Conservation (phyloP, 2,329 filamentous ascomycete genomes). For the Colletotrichum tropicicola region DNA sequence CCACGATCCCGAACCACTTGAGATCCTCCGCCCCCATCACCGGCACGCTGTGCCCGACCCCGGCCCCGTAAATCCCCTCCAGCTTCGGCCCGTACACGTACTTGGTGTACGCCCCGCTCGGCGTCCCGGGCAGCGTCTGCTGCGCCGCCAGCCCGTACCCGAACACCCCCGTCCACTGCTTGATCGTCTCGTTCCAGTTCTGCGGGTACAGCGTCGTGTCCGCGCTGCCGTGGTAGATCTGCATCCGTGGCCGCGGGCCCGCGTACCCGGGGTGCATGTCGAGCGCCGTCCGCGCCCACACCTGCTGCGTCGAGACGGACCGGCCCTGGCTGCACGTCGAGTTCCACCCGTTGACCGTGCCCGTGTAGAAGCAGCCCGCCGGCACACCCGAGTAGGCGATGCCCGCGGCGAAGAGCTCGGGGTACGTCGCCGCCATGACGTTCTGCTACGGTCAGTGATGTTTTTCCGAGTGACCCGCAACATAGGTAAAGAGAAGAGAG, state of each 20-base stretch:
- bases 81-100: conserved; percentile 42
- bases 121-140: conserved; percentile 36
- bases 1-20: conserved; percentile 35
- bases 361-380: conserved; percentile 53
- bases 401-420: conserved; percentile 55
- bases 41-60: conserved; percentile 43
- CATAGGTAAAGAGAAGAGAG: not conserved
- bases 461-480: not conserved
- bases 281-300: conserved; percentile 57
- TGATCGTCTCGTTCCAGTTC: conserved; percentile 66
- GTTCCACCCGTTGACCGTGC: conserved; percentile 57
- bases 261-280: conserved; percentile 59
- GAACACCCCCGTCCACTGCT: conserved; percentile 63
- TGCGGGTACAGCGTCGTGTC: conserved; percentile 59
- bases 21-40: conserved; percentile 38
- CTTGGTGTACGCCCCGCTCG: conserved; percentile 40
- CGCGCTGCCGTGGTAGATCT: conserved; percentile 64
- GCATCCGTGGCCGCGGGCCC: conserved; percentile 61
- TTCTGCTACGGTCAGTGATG: conserved; percentile 38
- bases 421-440: conserved; percentile 56
- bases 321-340: conserved; percentile 58
- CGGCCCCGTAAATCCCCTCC: conserved; percentile 42
- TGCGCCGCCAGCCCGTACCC: conserved; percentile 44
- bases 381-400: conserved; percentile 54
- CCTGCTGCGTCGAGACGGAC: conserved; percentile 48